Conservation (phyloP, 352 stramenopile genomes). For the Globisporangium cylindrosporum region DNA sequence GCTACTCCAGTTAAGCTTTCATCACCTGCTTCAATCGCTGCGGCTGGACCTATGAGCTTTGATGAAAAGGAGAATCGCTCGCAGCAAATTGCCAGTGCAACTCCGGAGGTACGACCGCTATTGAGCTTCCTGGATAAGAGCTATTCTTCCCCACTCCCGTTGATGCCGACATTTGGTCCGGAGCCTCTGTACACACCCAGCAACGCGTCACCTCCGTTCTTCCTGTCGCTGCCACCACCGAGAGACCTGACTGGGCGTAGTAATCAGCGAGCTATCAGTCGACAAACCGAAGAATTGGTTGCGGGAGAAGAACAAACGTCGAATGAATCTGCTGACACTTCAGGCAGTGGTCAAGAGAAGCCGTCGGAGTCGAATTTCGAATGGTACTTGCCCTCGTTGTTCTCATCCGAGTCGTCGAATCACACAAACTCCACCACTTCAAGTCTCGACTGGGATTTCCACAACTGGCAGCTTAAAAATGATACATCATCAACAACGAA, state of each 20-base stretch:
- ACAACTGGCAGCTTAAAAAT: slow-evolving; percentile 41
- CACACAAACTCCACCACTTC: slow-evolving; percentile 49
- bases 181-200: slow-evolving; percentile 45
- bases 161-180: slow-evolving; percentile 37
- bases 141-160: slow-evolving; percentile 27
- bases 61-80: slow-evolving; percentile 9
- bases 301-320: slow-evolving; percentile 23
- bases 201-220: slow-evolving; percentile 35
- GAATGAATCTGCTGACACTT: slow-evolving; percentile 5
- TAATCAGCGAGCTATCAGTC: slow-evolving; percentile 9
- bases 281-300: slow-evolving; percentile 19
- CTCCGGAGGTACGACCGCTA: slow-evolving; percentile 24
- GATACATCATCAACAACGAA: slow-evolving; percentile 5
- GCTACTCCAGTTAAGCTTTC: not conserved
- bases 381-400: slow-evolving; percentile 74
- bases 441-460: slow-evolving; percentile 79
- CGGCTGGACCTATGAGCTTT: not conserved
- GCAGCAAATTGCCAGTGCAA: slow-evolving; percentile 21
- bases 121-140: slow-evolving; percentile 40
- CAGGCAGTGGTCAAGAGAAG: slow-evolving; percentile 17
- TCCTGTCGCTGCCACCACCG: slow-evolving; percentile 42
- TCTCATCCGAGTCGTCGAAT: slow-evolving; percentile 64
- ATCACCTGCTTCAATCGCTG: not conserved
- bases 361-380: slow-evolving; percentile 55
- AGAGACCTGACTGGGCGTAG: slow-evolving; percentile 14